These are phyloP conservation scores for Penicillium glabrum DNA, from an alignment of 2,329 filamentous ascomycete species.

Conservation along the genomic window DNA sequence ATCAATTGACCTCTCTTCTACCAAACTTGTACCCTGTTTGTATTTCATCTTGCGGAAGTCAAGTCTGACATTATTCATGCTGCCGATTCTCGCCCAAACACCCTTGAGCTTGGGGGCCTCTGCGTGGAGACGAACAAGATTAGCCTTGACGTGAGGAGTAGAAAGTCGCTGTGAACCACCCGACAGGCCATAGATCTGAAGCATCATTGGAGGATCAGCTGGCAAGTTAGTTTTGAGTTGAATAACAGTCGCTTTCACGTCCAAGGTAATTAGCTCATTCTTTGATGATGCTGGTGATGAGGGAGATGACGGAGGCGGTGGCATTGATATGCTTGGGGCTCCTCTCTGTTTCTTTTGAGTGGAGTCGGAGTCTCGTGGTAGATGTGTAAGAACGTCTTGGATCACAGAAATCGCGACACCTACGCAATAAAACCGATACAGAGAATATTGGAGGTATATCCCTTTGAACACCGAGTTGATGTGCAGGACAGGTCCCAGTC, in stretches of 20 bases:
- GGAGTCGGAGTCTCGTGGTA: slow-evolving; percentile 17
- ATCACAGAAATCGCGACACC: slow-evolving; percentile 79
- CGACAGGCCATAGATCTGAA: slow-evolving; percentile 82
- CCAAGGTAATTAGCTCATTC: slow-evolving; percentile 73
- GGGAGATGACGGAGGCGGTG: slow-evolving; percentile 24
- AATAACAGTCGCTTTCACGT: slow-evolving; percentile 76
- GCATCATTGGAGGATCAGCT: slow-evolving; percentile 83
- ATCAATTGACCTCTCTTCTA: slow-evolving; percentile 81
- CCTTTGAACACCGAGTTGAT: slow-evolving; percentile 78
- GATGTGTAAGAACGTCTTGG: slow-evolving; percentile 60
- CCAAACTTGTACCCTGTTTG: slow-evolving; percentile 61
- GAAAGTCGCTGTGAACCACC: slow-evolving; percentile 85
- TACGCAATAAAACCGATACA: slow-evolving; percentile 89
- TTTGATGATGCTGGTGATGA: slow-evolving; percentile 23
- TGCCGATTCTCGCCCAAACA: slow-evolving; percentile 84
- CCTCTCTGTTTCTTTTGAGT: slow-evolving; percentile 15
- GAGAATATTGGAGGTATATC: slow-evolving; percentile 81
- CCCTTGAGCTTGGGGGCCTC: slow-evolving; percentile 78
- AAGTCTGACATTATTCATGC: slow-evolving; percentile 75
- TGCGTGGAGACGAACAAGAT: slow-evolving; percentile 80
- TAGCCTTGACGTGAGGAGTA: slow-evolving; percentile 74
- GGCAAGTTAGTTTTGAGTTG: slow-evolving; percentile 90
- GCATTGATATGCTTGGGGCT: slow-evolving; percentile 22
- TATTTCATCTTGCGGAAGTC: slow-evolving; percentile 76
- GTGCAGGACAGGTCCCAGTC: slow-evolving; percentile 83